Base-by-base conservation (phyloP, 2,329 filamentous ascomycete species). In the Fusarium sp. region DNA sequence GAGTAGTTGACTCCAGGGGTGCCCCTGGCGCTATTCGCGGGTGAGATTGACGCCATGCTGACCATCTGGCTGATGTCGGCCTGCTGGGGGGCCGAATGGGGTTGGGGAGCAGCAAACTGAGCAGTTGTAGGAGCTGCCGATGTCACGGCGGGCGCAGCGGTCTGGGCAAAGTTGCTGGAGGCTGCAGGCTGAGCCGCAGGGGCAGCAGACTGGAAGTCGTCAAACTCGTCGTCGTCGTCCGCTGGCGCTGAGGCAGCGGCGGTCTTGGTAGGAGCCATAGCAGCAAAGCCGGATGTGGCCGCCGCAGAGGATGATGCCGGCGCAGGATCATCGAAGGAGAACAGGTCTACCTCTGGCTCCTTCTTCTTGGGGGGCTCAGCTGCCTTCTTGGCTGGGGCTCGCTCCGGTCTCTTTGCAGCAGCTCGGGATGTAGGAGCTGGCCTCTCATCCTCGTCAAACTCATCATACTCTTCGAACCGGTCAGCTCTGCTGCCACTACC, bases 401-500 rank as follows among this genome's bases (percentile, higher is more conserved):
- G 75, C 58, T 81, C 79, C 6, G 79, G 72, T 64, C 73, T 73
- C 66, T 77, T 77, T 2, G 68, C 68, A 9, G 77, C 64, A 40
- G 65, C 81, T 73, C 84, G 87, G 33, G 83, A 82, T 23, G 87
- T 82, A 56, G 78, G 74, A 1, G 79, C 75, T 23, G 82, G 82
- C 58, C 81, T 76, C 33, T 84, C 81, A 40, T 86, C 93, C 75
- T 97, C 96, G 61, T 98, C 95, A 75, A 91, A 95, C 80, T 99
- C 96, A 77, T 99, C 94, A 76, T 99, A 99, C 80, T 97, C 96
- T 73, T 98, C 95, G 73, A 97, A 99, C 70, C 90, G 88, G 70
- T 96, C 93, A 60, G 85, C 83, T 62, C 90, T 83, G 73, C 83
- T 68, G 62, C 90, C 83, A 73, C 83, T 68, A 11, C 73, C 84